Base-by-base conservation (phyloP, 352 stramenopile genomes). In the Phytophthora hibernalis region DNA sequence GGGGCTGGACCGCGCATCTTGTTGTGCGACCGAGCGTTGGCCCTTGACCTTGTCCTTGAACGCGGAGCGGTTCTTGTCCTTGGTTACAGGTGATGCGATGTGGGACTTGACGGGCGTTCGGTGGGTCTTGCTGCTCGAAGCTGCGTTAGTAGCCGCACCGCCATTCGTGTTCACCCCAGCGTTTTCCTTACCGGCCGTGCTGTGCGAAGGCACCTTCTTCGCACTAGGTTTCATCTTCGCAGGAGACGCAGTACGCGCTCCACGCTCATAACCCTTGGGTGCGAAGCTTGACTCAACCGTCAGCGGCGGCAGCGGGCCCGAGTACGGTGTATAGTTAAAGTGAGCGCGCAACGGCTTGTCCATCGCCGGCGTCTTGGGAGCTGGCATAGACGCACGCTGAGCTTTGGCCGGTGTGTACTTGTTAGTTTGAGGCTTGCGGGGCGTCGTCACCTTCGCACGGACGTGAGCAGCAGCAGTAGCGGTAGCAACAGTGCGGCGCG, bases 261-360 rank as follows among this genome's bases (percentile, higher is more conserved):
- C 48, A 52, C 48, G 65, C 40, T 66, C 49, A 12, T 65, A 51
- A 26, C 11, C 42, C 38, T 83, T 86, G 7, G 83, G 82, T 20
- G 83, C 77, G 72, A 90, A 92, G 15, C 80, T 68, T 16, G 83
- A 87, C n/a, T 90, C 78, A 2, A 85, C 81, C 11, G 74, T 72
- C 61, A 81, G 81, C 13, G 80, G 67, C 15, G 85, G 85, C 51
- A 93, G 52, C 2, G 82, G 83, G 1, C 85, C 85, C 33, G 57
- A 83, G 67, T 93, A 89, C n/a, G 85, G 85, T 54, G 82, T 91
- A 70, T 89, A 93, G 49, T 21, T 61, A 30, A 62, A 71, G 35
- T 75, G 67, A 33, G 54, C n/a, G 22, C 69, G 65, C 11, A 50
- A 51, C 11, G 38, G 35, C 37, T 31, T 31, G 26, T 31, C 26